These are phyloP conservation scores for Hypoxylon cercidicola DNA, from an alignment of 495 filamentous ascomycete genomes.

Conservation along the genomic window DNA sequence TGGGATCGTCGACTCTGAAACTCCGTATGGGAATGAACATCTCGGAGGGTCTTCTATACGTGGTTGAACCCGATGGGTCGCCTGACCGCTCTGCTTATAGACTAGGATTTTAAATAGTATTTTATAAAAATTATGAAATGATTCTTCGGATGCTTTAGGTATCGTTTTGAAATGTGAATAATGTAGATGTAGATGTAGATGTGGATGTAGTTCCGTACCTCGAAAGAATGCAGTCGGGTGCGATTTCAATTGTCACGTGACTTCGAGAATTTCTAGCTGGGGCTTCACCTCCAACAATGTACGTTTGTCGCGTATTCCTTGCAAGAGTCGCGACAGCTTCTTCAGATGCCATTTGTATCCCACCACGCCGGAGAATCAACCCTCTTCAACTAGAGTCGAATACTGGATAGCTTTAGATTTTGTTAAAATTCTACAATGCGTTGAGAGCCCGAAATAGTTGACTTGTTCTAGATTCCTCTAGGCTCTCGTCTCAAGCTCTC, in stretches of 20 bases:
- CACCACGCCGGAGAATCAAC: too few species aligned
- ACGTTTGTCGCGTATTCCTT: conserved; percentile 33
- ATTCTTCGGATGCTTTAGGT: too few species aligned
- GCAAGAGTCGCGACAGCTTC: conserved; percentile 21
- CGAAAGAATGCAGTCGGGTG: background rate
- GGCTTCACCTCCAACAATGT: background rate
- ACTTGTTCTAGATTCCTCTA: background rate
- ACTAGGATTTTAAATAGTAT: background rate
- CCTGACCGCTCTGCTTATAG: background rate
- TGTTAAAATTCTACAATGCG: background rate
- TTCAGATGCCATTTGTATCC: too few species aligned
- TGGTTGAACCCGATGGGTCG: too few species aligned
- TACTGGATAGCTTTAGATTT: too few species aligned
- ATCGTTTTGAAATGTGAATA: too few species aligned
- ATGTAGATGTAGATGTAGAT: background rate
- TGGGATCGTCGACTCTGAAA: conserved; percentile 43
- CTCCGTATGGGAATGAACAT: conserved; percentile 24
- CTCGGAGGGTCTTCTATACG: background rate
- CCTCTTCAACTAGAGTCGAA: conserved; percentile 6
- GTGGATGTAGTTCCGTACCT: background rate
- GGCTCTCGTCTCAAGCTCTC: conserved; percentile 27
- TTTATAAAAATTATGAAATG: background rate
- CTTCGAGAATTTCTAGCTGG: conserved; percentile 12
- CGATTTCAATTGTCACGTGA: conserved; percentile 36
- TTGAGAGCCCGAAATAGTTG: background rate